Evolutionary conservation across 176 grass and related monocot species (phyloP).

Genomic region (Saccharum officinarum): DNA sequence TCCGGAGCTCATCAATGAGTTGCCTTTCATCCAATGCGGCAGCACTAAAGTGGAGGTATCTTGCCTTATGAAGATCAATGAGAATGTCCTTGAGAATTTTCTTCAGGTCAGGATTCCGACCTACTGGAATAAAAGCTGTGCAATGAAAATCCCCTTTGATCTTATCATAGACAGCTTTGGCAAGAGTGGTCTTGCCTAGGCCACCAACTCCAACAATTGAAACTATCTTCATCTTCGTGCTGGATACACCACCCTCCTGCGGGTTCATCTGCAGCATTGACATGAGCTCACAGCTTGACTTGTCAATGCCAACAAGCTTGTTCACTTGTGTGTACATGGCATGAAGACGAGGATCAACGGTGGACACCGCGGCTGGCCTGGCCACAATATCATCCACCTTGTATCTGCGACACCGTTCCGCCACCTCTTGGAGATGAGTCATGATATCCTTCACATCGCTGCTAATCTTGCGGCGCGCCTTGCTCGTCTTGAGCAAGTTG

Average conservation of each 20-base stretch:
- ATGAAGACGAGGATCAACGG: not conserved
- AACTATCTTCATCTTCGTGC: not conserved
- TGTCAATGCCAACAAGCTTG: not conserved
- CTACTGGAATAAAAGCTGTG: not conserved
- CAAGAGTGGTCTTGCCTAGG: not conserved
- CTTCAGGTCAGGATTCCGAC: not conserved
- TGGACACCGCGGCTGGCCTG: not conserved
- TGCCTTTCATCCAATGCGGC: not conserved
- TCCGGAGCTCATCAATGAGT: not conserved
- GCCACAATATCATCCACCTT: not conserved
- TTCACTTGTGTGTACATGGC: too few relatives aligned
- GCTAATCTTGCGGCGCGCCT: too few relatives aligned
- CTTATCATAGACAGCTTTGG: not conserved
- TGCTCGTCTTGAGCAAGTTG: too few relatives aligned
- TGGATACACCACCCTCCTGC: accelerated
- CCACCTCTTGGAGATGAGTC: too few relatives aligned
- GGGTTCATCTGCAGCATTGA: not conserved
- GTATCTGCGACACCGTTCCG: too few relatives aligned
- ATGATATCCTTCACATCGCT: too few relatives aligned
- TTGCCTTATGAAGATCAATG: not conserved
- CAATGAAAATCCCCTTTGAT: not conserved
- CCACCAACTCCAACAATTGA: not conserved
- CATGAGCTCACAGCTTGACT: not conserved
- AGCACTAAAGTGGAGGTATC: too few relatives aligned
- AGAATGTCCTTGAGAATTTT: not conserved